phyloP scores from a whole-genome alignment of 2,329 filamentous ascomycete genomes.

The Scortechinia acanthostroma region DNA sequence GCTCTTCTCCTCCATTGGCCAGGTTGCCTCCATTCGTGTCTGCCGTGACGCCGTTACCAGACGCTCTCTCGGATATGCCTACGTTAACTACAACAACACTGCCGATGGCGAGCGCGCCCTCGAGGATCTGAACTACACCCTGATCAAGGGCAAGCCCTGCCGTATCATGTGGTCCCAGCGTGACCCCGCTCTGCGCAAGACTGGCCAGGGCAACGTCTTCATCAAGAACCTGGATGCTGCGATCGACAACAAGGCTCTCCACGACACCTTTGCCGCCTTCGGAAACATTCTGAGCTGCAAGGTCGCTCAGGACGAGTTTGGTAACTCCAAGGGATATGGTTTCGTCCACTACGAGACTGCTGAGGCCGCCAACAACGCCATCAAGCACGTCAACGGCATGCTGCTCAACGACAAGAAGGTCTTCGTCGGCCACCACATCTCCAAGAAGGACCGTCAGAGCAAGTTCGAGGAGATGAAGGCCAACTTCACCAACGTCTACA shows the following conservation, averaged over 20 bases:
- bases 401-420: slow-evolving; percentile 99
- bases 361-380: slow-evolving; percentile 90
- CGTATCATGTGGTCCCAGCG: slow-evolving; percentile 99
- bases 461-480: slow-evolving; percentile 99
- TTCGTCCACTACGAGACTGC: slow-evolving; percentile 99
- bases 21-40: slow-evolving; percentile 97
- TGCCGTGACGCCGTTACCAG: slow-evolving; percentile 98
- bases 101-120: slow-evolving; percentile 94
- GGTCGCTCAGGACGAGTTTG: slow-evolving; percentile 94
- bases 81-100: slow-evolving; percentile 99
- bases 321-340: slow-evolving; percentile 95
- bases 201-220: slow-evolving; percentile 97
- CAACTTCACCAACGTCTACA: slow-evolving; percentile 99
- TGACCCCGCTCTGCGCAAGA: slow-evolving; percentile 97
- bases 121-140: slow-evolving; percentile 98
- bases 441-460: slow-evolving; percentile 99
- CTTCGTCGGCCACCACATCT: slow-evolving; percentile 97
- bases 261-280: slow-evolving; percentile 97
- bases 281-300: slow-evolving; percentile 99
- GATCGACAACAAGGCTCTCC: slow-evolving; percentile 99
- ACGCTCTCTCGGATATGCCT: slow-evolving; percentile 96
- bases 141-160: slow-evolving; percentile 98
- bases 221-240: slow-evolving; percentile 99
- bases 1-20: slow-evolving; percentile 98
- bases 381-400: slow-evolving; percentile 99